Evolutionary conservation across 495 filamentous ascomycete genomes (phyloP).

Genomic region (Eremomyces bilateralis): DNA sequence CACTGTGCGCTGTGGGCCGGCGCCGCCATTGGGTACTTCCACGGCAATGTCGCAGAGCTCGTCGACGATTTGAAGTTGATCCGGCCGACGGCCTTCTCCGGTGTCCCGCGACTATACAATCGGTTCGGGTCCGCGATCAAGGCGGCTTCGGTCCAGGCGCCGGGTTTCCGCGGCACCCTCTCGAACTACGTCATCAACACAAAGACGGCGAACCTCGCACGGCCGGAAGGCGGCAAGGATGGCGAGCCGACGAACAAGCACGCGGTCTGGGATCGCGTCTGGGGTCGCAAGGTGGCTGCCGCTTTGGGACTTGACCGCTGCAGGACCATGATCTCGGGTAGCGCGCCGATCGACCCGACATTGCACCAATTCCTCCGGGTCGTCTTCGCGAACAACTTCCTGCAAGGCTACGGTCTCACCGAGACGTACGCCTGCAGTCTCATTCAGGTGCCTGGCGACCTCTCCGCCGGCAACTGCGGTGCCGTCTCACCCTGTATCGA

Average conservation of each 20-base stretch:
- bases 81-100: conserved; percentile 62
- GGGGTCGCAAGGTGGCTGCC: conserved; percentile 68
- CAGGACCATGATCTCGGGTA: conserved; percentile 62
- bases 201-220: conserved; percentile 60
- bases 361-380: conserved; percentile 78
- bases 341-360: conserved; percentile 71
- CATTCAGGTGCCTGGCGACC: conserved; percentile 46
- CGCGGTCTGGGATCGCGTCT: conserved; percentile 75
- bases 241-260: conserved; percentile 45
- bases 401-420: conserved; percentile 86
- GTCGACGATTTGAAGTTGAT: conserved; percentile 83
- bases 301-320: conserved; percentile 60
- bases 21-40: conserved; percentile 75
- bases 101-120: conserved; percentile 81
- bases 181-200: conserved; percentile 57
- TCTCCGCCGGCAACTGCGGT: conserved; percentile 64
- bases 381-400: conserved; percentile 55
- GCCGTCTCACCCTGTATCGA: conserved; percentile 44
- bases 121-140: conserved; percentile 70
- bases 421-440: conserved; percentile 74
- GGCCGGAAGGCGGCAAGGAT: conserved; percentile 23
- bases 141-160: conserved; percentile 50
- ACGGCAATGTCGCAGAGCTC: conserved; percentile 69
- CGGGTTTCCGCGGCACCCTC: conserved; percentile 63
- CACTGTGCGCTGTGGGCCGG: conserved; percentile 53